A percentile compares a stretch with the other conserved stretches of the same genome.
Conservation (phyloP, 495 filamentous ascomycete species). For the Glonium stellatum region DNA sequence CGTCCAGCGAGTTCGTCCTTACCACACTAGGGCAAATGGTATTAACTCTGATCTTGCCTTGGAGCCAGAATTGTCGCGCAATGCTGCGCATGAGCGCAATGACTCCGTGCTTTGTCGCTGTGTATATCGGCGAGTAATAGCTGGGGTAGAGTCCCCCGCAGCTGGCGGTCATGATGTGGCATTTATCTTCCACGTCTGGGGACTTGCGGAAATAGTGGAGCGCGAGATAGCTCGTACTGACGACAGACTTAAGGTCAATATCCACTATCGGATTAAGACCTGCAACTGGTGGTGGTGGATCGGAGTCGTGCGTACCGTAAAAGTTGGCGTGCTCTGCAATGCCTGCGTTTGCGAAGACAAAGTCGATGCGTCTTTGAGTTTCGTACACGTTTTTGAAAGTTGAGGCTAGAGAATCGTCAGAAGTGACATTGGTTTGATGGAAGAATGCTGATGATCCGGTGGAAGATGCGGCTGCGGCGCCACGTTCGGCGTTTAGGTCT, state of each 20-base stretch:
- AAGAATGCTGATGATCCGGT: conserved; percentile 15
- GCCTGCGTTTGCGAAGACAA: conserved; percentile 38
- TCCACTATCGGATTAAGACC: conserved; percentile 22
- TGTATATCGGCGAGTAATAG: conserved; percentile 28
- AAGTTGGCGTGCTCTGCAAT: conserved; percentile 32
- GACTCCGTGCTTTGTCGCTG: conserved; percentile 31
- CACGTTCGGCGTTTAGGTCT: conserved; percentile 23
- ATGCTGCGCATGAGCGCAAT: conserved; percentile 30
- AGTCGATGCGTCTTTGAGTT: conserved; percentile 26
- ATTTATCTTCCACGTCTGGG: conserved; percentile 16
- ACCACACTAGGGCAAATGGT: conserved; percentile 33
- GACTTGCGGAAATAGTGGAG: conserved; percentile 29
- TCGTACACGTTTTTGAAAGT: conserved; percentile 28
- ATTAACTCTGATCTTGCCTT: conserved; percentile 30
- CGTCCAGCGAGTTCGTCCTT: conserved; percentile 31
- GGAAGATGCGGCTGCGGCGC: conserved; percentile 17
- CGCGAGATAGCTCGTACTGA: conserved; percentile 31
- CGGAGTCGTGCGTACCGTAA: conserved; percentile 11
- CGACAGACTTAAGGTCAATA: conserved; percentile 30
- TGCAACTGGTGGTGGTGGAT: conserved; percentile 16
- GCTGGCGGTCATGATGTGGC: conserved; percentile 29
- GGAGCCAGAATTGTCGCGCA: conserved; percentile 14
- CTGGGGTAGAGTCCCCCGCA: conserved; percentile 29
- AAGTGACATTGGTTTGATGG: conserved; percentile 26
- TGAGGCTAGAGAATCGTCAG: conserved; percentile 20